Evolutionary conservation across 805 yeast genomes (phyloP), one percentile per base, ranked within the genome.

Genomic region (Candida nanaspora): DNA sequence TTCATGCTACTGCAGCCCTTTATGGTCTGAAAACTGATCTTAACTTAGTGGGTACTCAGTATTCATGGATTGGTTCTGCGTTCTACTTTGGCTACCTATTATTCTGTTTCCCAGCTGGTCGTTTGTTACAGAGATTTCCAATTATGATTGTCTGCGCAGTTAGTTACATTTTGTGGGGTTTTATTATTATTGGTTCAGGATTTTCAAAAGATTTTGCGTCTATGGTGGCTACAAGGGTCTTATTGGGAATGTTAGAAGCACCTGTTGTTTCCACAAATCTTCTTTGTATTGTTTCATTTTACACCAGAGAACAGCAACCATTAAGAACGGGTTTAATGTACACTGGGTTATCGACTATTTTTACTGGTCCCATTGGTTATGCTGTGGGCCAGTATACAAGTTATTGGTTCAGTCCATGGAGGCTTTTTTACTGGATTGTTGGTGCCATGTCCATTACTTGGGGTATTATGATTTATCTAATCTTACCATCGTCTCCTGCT

Each of bases 261-360:
- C 65, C 73, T 15, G 68, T 78, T 14, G 72, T 76, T 13, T 80
- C 83, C 1, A 72, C 78, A 14, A 72, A 71, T 52, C 66, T 76
- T 34, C 62, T 76, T 26, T 51, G 78, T 29, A 77, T 80, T 14
- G 54, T 74, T 27, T 79, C 76, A 48, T 77, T 76, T 68, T 80
- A 77, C 62, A 72, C 64, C 41, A 62, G 66, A 45, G 68, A 65
- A 31, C 72, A 72, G 42, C 75, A 69, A 40, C 67, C 80, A 5
- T 34, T 53, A 25, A 47, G 56, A 44, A 53, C 55, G 61, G 72
- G 71, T 55, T 65, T 48, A 61, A 68, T 45, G 62, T 64, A 55
- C 59, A 66, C 46, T 37, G 73, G 74, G 33, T 46, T 68, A 6
- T 75, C 76, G 36, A 62, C 66, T 23, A 57, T 73, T 19, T 43